phyloP scores from a whole-genome alignment of 495 filamentous ascomycete species.

The Trichoderma reesei region DNA sequence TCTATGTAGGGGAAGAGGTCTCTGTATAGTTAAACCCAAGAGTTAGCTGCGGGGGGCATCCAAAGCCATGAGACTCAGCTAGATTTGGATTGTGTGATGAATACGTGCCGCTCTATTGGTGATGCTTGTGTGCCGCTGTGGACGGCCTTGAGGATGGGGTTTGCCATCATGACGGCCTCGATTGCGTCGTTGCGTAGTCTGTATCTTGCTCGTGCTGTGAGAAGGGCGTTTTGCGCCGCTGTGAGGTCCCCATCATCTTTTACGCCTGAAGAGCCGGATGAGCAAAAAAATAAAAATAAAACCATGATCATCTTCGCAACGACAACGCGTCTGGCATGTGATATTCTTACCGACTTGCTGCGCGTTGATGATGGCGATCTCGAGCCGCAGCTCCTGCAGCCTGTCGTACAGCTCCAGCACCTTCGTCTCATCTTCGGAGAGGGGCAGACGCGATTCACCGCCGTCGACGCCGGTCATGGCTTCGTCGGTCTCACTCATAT shows the following conservation, averaged over 20 bases:
- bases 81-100: not conserved
- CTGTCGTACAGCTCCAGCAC: constrained; percentile 60
- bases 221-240: constrained; percentile 52
- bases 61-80: constrained; percentile 1
- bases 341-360: constrained; percentile 26
- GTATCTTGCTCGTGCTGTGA: constrained; percentile 60
- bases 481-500: not conserved
- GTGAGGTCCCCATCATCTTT: constrained; percentile 27
- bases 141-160: constrained; percentile 67
- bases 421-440: constrained; percentile 51
- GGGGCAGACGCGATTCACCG: constrained; percentile 26
- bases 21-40: constrained; percentile 26
- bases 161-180: constrained; percentile 54
- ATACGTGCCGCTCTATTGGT: constrained; percentile 53
- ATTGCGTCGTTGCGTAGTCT: constrained; percentile 56
- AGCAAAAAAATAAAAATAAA: not conserved
- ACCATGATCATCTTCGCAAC: too few relatives aligned
- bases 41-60: constrained; percentile 8
- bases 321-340: not conserved
- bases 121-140: constrained; percentile 57
- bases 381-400: constrained; percentile 58
- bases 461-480: constrained; percentile 4
- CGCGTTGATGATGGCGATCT: constrained; percentile 57
- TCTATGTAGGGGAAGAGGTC: constrained; percentile 54
- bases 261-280: not conserved